Evolutionary conservation across 495 filamentous ascomycete genomes (phyloP).

Genomic region (Aspergillus nidulans): DNA sequence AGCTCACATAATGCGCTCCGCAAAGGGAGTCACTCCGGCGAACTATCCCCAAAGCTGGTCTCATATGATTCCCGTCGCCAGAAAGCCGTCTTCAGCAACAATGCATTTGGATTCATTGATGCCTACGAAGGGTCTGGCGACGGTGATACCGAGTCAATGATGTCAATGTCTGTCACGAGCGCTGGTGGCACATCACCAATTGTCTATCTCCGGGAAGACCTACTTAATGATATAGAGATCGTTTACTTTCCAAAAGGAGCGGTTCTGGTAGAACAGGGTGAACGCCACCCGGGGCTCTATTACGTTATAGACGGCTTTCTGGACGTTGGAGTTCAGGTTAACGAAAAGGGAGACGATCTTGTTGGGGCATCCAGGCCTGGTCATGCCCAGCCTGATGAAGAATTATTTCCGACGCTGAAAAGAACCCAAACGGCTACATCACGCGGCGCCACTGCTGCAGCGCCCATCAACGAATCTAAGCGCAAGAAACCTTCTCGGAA

Average conservation of each 20-base stretch:
- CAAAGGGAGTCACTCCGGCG: slow-evolving; percentile 62
- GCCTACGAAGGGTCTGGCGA: slow-evolving; percentile 78
- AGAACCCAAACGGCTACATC: slow-evolving; percentile 49
- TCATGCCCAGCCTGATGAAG: slow-evolving; percentile 32
- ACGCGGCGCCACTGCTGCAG: slow-evolving; percentile 26
- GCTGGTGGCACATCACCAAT: slow-evolving; percentile 52
- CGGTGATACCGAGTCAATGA: slow-evolving; percentile 81
- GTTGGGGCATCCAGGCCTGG: slow-evolving; percentile 32
- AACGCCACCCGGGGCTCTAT: slow-evolving; percentile 91
- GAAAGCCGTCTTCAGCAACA: slow-evolving; percentile 78
- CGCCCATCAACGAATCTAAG: slow-evolving; percentile 34
- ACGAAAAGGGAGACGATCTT: slow-evolving; percentile 46
- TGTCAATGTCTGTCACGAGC: slow-evolving; percentile 59
- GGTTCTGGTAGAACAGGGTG: slow-evolving; percentile 94
- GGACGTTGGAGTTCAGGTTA: slow-evolving; percentile 74
- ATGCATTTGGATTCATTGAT: slow-evolving; percentile 94
- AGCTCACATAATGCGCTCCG: slow-evolving; percentile 57
- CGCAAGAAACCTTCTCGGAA: slow-evolving; percentile 53
- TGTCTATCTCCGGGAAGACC: slow-evolving; percentile 60
- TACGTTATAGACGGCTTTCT: slow-evolving; percentile 97
- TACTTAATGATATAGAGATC: slow-evolving; percentile 92
- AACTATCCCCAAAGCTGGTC: slow-evolving; percentile 78
- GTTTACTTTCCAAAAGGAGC: slow-evolving; percentile 95
- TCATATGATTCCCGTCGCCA: slow-evolving; percentile 82
- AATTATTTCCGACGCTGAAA: slow-evolving; percentile 45